Base-by-base conservation (phyloP, 2,329 filamentous ascomycete species). In the Rutstroemia sp. region DNA sequence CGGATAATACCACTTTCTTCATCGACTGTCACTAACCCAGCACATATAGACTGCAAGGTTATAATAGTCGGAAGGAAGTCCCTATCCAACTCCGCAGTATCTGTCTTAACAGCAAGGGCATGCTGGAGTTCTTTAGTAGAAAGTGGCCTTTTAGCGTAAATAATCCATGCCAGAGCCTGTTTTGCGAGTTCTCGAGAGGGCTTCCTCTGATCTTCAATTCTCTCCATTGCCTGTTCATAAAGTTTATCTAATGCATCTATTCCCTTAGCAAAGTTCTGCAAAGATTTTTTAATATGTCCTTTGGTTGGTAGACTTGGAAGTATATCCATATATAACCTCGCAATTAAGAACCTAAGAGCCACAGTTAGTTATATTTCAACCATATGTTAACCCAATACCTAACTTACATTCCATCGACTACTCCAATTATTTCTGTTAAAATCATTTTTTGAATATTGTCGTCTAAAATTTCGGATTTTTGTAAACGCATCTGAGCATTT, bases 181-280 rank as follows among this genome's bases (percentile, higher is more conserved):
- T 51, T 3, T 0, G 61, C 19, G 50, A 59, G 54, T 1, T 53
- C 45, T 50, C 39, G 27, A 30, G 27, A 30, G 27, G 4, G 6
- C 48, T 14, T 51, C 37, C 34, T 50, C 54, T 65, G 10, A 1
- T 48, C 25, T 46, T 52, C 38, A 27, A 71, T 48, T 21, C 75
- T 65, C 2, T 71, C 38, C 65, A 79, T 73, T 0, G 73, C 70
- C 0, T 72, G 58, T 0, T 69, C 55, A 41, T 81, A 82, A 0
- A 73, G 71, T 12, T 60, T 3, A 10, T 73, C 63, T 16, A 57
- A 60, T 30, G 47, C 58, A 3, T 48, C 21, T 5, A 60, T 56
- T 17, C 65, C 69, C 42, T 47, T 65, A 0, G 66, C 59, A 0
- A 76, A 54, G 0, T 51, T 60, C 37, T 62, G 37, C 3, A 76